Evolutionary conservation across 805 yeast genomes (phyloP).

Genomic region (Candida nonsorbophila): DNA sequence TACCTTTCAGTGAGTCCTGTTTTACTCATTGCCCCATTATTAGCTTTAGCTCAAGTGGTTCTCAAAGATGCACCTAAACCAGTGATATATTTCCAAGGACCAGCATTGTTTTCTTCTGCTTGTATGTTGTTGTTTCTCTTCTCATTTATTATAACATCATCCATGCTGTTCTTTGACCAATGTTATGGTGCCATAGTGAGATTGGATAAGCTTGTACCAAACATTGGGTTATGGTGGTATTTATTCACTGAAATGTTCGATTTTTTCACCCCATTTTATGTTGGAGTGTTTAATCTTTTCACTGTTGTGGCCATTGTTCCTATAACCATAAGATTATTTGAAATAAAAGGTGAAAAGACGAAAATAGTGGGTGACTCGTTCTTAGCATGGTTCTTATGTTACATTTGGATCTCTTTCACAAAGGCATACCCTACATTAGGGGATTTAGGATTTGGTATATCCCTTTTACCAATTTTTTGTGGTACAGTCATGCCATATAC

Average conservation of each 20-base stretch:
- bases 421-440: slow-evolving; percentile 85
- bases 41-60: slow-evolving; percentile 26
- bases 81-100: slow-evolving; percentile 13
- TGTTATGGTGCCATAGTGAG: slow-evolving; percentile 53
- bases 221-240: slow-evolving; percentile 98
- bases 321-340: slow-evolving; percentile 59
- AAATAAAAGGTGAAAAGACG: slow-evolving; percentile 14
- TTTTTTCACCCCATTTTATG: slow-evolving; percentile 77
- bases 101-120: slow-evolving; percentile 12
- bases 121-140: slow-evolving; percentile 18
- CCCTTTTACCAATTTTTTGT: slow-evolving; percentile 38
- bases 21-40: slow-evolving; percentile 56
- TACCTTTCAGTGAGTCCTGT: slow-evolving; percentile 62
- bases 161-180: slow-evolving; percentile 20
- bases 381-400: slow-evolving; percentile 44
- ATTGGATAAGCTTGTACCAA: slow-evolving; percentile 75
- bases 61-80: slow-evolving; percentile 2
- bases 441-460: slow-evolving; percentile 52
- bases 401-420: slow-evolving; percentile 50
- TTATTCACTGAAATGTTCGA: slow-evolving; percentile 94
- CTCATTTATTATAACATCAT: slow-evolving; percentile 19
- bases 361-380: slow-evolving; percentile 43
- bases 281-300: slow-evolving; percentile 78
- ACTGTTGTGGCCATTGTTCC: slow-evolving; percentile 66
- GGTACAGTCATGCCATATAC: slow-evolving; percentile 42